Percentiles rank a stretch among this genome's conserved stretches.
These are phyloP conservation scores for Parascedosporium putredinis DNA, from an alignment of 2,329 filamentous ascomycete genomes.

Conservation along the genomic window DNA sequence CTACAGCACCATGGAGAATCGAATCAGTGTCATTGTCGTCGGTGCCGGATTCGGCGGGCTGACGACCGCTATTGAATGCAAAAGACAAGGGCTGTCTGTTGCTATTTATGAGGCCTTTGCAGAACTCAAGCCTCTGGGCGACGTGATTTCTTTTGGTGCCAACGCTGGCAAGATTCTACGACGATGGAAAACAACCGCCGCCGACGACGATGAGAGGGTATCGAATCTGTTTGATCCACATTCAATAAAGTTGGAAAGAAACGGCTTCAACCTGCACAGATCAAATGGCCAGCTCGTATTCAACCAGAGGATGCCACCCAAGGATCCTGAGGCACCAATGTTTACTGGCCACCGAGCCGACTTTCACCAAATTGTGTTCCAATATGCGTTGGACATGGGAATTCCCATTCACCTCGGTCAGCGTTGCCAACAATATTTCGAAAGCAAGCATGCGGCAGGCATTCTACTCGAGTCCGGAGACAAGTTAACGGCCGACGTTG, in stretches of 20 bases:
- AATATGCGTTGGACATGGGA: constrained; percentile 41
- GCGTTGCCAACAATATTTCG: constrained; percentile 41
- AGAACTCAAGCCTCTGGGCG: constrained; percentile 46
- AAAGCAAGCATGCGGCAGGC: constrained; percentile 37
- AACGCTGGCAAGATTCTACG: constrained; percentile 51
- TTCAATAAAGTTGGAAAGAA: constrained; percentile 13
- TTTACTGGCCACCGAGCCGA: constrained; percentile 55
- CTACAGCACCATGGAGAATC: constrained; percentile 1
- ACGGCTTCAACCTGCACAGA: constrained; percentile 53
- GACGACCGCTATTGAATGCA: constrained; percentile 48
- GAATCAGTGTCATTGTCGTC: constrained; percentile 1
- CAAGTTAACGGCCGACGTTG: constrained; percentile 36
- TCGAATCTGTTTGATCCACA: background rate
- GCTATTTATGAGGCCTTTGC: constrained; percentile 47
- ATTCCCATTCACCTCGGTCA: constrained; percentile 46
- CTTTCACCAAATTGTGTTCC: constrained; percentile 47
- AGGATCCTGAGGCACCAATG: constrained; percentile 36
- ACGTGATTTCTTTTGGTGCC: constrained; percentile 52
- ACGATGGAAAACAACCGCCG: constrained; percentile 31
- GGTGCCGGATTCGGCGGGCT: no score
- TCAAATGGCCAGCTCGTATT: constrained; percentile 48
- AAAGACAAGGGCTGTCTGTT: constrained; percentile 48
- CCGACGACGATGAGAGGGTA: constrained; percentile 28
- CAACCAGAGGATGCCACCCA: constrained; percentile 38
- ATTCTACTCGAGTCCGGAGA: constrained; percentile 38